Conservation (phyloP, 208 protist genomes). For the Leishmania gerbilli region DNA sequence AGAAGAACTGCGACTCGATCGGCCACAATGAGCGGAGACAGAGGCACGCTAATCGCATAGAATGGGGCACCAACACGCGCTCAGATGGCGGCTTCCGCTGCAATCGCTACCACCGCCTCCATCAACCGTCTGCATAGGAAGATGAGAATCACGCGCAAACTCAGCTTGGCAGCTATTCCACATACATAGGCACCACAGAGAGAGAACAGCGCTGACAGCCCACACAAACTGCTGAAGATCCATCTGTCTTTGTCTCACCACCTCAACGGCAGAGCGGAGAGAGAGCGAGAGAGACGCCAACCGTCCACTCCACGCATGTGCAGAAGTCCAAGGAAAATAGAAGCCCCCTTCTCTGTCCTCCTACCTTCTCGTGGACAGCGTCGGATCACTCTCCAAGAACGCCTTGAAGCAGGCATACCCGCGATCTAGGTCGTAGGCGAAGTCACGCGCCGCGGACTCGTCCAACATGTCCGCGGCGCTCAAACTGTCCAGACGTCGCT, state of each 20-base stretch:
- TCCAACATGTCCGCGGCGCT: conserved; percentile 90
- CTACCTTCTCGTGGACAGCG: conserved; percentile 12
- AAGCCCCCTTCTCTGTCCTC: not conserved
- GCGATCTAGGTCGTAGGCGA: conserved; percentile 91
- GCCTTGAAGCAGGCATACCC: conserved; percentile 81
- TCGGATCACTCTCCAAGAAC: conserved; percentile 63
- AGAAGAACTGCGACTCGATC: not conserved
- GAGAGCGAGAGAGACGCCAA: not conserved
- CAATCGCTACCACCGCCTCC: not conserved
- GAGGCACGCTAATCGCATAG: not conserved
- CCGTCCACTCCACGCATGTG: not conserved
- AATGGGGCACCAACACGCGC: not conserved
- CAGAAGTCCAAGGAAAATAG: not conserved
- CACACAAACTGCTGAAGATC: not conserved
- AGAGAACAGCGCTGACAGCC: not conserved
- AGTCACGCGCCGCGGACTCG: conserved; percentile 80
- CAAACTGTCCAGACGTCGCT: conserved; percentile 85
- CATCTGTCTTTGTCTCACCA: not conserved
- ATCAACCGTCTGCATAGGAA: not conserved
- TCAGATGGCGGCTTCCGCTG: not conserved
- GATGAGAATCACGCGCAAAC: not conserved
- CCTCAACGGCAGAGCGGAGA: not conserved
- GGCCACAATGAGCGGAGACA: not conserved
- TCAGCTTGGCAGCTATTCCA: not conserved
- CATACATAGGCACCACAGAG: not conserved